Evolutionary conservation across 2,329 filamentous ascomycete genomes (phyloP).

Genomic region (Claviceps pazoutovae): DNA sequence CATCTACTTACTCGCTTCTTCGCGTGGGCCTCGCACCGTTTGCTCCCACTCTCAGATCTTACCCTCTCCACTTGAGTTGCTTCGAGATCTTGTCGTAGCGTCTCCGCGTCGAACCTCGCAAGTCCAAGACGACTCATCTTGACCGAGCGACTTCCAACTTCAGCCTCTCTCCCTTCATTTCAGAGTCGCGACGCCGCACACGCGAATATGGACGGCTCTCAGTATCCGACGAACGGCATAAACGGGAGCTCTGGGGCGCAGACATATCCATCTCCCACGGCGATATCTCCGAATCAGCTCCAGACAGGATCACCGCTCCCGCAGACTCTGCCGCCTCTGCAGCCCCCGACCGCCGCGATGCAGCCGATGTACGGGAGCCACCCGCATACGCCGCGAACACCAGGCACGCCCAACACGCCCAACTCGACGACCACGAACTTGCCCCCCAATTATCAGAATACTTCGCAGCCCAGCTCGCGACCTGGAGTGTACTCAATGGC

Average conservation of each 20-base stretch:
- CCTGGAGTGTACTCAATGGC: constrained; percentile 41
- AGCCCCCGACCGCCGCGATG: constrained; percentile 30
- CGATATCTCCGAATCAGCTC: constrained; percentile 37
- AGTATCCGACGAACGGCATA: constrained; percentile 42
- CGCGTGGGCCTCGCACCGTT: constrained; percentile 12
- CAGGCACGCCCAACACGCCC: constrained; percentile 48
- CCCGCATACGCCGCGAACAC: constrained; percentile 47
- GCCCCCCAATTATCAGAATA: constrained; percentile 35
- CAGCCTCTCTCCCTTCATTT: constrained; percentile 4
- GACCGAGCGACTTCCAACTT: not conserved
- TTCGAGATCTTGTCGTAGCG: constrained; percentile 3
- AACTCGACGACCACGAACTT: constrained; percentile 36
- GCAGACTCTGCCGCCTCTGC: constrained; percentile 42
- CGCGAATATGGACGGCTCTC: constrained; percentile 40
- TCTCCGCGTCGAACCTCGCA: constrained; percentile 2
- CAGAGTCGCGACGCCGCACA: constrained; percentile 19
- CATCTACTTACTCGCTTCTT: constrained; percentile 12
- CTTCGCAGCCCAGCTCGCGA: constrained; percentile 32
- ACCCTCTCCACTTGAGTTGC: constrained; percentile 10
- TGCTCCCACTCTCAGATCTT: constrained; percentile 5
- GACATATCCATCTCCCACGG: constrained; percentile 37
- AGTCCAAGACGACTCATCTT: not conserved
- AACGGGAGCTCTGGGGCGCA: constrained; percentile 35
- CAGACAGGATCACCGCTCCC: constrained; percentile 33
- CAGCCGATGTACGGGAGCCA: constrained; percentile 40